Base-by-base conservation (phyloP, 805 yeast species). In the Candida qinlingensis region DNA sequence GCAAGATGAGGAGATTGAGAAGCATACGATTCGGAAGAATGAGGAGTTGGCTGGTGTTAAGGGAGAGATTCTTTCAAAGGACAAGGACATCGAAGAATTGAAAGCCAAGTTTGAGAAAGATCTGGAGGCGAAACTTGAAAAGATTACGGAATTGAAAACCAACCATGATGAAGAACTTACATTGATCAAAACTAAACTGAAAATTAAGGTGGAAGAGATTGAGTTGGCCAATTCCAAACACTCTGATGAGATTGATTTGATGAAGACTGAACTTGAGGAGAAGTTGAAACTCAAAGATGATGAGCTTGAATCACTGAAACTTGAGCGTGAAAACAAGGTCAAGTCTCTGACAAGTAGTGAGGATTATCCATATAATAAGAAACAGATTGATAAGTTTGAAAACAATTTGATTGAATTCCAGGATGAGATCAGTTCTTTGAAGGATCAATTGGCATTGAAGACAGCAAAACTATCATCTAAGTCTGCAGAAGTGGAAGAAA, bases 31-130 rank as follows among this genome's bases (percentile, higher is more conserved):
- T 28, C 28, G 31, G 13, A 27, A 7, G 13, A 12, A 13, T 30
- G 37, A 19, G n/a, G 30, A 26, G 9, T n/a, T 43, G 35, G 30
- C 4, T 9, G 8, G 10, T 10, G 36, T 46, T n/a, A 19, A 37
- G 7, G 25, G 19, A 19, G 33, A 28, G 7, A 28, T 37, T 4
- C 10, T 8, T 9, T 12, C 6, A 3, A 46, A 46, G 34, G 37
- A 33, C 26, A 29, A 34, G 1, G 46, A 47, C 3, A 39, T 55
- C 30, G 52, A 47, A 28, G 37, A 47, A n/a, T 12, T 56, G n/a
- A 49, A 56, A 29, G 45, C 44, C 10, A 41, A 42, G 3, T 35
- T 53, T 29, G 39, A 46, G 2, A 33, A 41, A 3, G 36, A 49
- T n/a, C 12, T 26, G 4, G 25, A 38, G 13, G 3, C 9, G 34